Base-by-base conservation (phyloP, 1,284 basidiomycete genomes). In the Mrakiaceae sp. region DNA sequence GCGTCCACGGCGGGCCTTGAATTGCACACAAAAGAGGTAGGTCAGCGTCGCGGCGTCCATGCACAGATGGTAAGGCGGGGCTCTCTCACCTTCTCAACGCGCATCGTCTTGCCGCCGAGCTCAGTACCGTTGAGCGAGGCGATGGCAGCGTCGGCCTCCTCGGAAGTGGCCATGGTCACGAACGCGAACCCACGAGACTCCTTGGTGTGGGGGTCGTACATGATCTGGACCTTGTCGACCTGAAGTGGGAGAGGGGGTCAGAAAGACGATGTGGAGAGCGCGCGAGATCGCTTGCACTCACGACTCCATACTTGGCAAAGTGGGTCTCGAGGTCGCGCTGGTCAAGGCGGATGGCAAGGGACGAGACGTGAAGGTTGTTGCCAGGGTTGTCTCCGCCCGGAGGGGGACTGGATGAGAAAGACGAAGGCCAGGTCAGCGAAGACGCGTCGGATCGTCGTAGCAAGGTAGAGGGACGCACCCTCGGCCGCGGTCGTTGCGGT, bases 171-270 rank as follows among this genome's bases (percentile, higher is more conserved):
- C 86, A 95, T 94, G 64, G 92, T 97, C 72, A 98, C 95, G 76
- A 98, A 98, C 55, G 91, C 95, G 72, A 98, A 98, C 50, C 94
- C 95, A 73, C 95, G 90, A 64, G 92, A 93, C 73, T 97, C 94
- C 72, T 90, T 87, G 67, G 88, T 87, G 79, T 97, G 95, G 43
- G 95, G 94, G 79, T 98, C 95, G 72, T 88, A 87, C 91, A 97
- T 97, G 76, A 98, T 87, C 67, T 91, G 88, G 52, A 88, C 88
- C 77, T 96, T 81, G 66, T 75, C 68, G 56, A 81, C 75, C 79
- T 81, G 69, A 12, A 11, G 53, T 62, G 49, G 68, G 52, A 49
- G 4, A 52, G n/a, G 51, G 55, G 39, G 42, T 47, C 57, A n/a
- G 47, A 10, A 1, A 12, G 44, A n/a, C 1, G 5, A 58, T 5